A percentile compares a stretch with the other conserved stretches of the same genome.
Conservation (phyloP, 305 asterid genomes). For the Fraxinus platypoda region DNA sequence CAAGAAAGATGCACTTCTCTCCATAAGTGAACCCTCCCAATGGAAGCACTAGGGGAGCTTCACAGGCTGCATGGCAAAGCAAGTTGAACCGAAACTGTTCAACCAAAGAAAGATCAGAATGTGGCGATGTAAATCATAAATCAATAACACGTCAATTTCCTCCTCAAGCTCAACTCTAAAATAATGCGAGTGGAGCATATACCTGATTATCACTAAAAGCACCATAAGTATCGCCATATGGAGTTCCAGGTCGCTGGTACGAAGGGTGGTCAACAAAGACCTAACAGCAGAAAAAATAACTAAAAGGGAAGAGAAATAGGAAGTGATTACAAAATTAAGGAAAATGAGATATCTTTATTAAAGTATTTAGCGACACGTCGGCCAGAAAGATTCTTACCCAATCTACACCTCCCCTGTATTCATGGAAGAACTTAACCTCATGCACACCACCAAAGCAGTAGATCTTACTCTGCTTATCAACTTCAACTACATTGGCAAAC, state of each 20-base stretch:
- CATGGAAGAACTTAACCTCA: conserved; percentile 82
- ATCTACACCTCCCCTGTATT: conserved; percentile 90
- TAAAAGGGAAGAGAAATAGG: not conserved
- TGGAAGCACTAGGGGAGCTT: conserved; percentile 93
- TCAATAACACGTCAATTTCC: conserved; percentile 9
- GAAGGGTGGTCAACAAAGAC: conserved; percentile 88
- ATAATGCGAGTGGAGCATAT: conserved; percentile 13
- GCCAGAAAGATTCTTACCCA: conserved; percentile 54
- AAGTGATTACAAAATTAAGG: not conserved
- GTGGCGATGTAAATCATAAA: conserved; percentile 8
- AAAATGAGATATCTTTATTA: not conserved
- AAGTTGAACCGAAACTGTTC: conserved; percentile 91
- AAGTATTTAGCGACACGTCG: not conserved
- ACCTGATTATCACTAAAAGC: conserved; percentile 99
- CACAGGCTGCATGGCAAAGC: conserved; percentile 96
- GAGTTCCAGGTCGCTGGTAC: conserved; percentile 85
- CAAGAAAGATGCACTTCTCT: conserved; percentile 86
- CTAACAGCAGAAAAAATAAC: conserved; percentile 37
- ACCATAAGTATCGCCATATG: conserved; percentile 85
- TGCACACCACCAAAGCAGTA: conserved; percentile 71
- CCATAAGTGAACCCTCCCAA: conserved; percentile 93
- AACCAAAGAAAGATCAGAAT: conserved; percentile 33
- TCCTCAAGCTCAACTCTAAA: conserved; percentile 10
- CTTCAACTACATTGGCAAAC: conserved; percentile 58
- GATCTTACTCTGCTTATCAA: conserved; percentile 44